Conservation (phyloP, 257 asterid genomes). For the Solanum infundibuliforme region DNA sequence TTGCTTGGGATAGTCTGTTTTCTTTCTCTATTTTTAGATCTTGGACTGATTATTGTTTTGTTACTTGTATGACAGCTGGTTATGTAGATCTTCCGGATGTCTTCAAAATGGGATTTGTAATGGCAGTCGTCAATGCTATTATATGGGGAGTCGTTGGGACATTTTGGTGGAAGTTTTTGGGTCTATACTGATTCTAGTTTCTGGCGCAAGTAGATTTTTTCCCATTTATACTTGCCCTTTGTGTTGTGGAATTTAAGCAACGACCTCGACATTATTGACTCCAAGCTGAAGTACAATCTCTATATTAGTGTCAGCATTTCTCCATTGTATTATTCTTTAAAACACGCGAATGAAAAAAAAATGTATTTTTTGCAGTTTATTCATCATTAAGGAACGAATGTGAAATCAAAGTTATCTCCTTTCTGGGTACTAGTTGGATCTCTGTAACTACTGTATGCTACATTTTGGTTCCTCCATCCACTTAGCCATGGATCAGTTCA, state of each 20-base stretch:
- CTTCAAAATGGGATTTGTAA: constrained; percentile 75
- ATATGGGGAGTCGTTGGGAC: constrained; percentile 74
- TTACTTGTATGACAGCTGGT: constrained; percentile 51
- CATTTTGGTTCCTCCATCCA: not conserved
- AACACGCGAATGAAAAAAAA: not conserved
- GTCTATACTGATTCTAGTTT: constrained; percentile 43
- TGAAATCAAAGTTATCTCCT: not conserved
- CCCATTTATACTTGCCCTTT: not conserved
- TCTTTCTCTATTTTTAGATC: not conserved
- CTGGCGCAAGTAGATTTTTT: constrained; percentile 15
- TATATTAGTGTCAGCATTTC: not conserved
- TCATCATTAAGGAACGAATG: not conserved
- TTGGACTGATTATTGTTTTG: constrained; percentile 5
- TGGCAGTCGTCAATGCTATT: constrained; percentile 67
- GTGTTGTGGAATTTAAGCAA: not conserved
- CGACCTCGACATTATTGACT: not conserved
- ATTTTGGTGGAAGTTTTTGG: constrained; percentile 96
- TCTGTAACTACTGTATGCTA: not conserved
- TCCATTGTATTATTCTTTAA: not conserved
- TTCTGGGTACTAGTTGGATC: not conserved
- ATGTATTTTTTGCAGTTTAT: not conserved
- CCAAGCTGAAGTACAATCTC: not conserved
- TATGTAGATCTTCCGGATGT: constrained; percentile 87
- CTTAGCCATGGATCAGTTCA: not conserved
- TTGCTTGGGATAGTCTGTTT: not conserved